phyloP scores from a whole-genome alignment of 2,329 filamentous ascomycete species.

The Xylariales sp. region DNA sequence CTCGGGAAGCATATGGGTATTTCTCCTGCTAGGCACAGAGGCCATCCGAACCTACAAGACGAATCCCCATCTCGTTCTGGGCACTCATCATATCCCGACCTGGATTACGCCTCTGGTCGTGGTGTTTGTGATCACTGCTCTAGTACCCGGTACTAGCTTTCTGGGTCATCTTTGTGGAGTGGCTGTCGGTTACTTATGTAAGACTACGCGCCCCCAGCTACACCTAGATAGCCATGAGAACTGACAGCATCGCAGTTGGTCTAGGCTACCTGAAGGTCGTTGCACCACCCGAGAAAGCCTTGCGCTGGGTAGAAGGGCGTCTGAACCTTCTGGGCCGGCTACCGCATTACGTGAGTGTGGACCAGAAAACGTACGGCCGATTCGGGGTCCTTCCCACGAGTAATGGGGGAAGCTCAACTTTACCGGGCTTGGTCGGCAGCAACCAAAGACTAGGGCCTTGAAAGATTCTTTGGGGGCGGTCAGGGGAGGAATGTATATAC shows the following conservation, averaged over 20 bases:
- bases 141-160: slow-evolving; percentile 78
- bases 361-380: slow-evolving; percentile 91
- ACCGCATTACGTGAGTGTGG: slow-evolving; percentile 89
- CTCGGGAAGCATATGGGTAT: slow-evolving; percentile 75
- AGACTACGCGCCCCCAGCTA: slow-evolving; percentile 25
- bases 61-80: slow-evolving; percentile 70
- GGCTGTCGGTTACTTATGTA: slow-evolving; percentile 81
- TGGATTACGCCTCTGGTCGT: slow-evolving; percentile 85
- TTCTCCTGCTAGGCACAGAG: slow-evolving; percentile 79
- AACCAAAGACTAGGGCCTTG: slow-evolving; percentile 67
- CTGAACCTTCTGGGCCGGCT: slow-evolving; percentile 78
- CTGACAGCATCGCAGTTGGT: slow-evolving; percentile 67
- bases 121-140: slow-evolving; percentile 66
- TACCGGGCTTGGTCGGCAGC: slow-evolving; percentile 56
- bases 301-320: slow-evolving; percentile 85
- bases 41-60: slow-evolving; percentile 78
- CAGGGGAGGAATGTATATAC: not conserved
- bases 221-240: no score
- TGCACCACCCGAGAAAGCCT: slow-evolving; percentile 79
- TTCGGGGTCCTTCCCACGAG: slow-evolving; percentile 78
- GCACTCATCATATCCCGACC: slow-evolving; percentile 69
- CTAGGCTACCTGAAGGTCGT: slow-evolving; percentile 86
- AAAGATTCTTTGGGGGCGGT: not conserved
- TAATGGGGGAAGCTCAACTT: slow-evolving; percentile 33
- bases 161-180: slow-evolving; percentile 83